Conservation (phyloP, 805 yeast genomes). For the Lachancea meyersii region DNA sequence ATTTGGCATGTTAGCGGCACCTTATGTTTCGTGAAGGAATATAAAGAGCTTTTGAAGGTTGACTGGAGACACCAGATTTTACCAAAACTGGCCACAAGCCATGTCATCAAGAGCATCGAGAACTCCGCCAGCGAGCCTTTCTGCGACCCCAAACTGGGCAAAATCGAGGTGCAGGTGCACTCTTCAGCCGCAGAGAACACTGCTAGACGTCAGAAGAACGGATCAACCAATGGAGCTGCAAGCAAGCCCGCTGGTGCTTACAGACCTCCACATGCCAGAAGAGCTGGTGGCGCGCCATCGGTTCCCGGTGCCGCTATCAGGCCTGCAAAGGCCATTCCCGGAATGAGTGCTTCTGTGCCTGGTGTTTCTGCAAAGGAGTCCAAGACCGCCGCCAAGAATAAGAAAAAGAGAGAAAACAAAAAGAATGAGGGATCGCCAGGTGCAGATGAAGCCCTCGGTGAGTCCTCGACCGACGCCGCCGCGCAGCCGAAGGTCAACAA, state of each 20-base stretch:
- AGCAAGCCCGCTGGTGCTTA: constrained; percentile 81
- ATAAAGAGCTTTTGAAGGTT: constrained; percentile 70
- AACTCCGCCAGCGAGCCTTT: constrained; percentile 32
- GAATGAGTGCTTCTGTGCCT: constrained; percentile 39
- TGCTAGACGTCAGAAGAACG: constrained; percentile 34
- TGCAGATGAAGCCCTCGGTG: constrained; percentile 12
- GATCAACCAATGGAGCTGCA: constrained; percentile 22
- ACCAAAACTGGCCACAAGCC: constrained; percentile 25
- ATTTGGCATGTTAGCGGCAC: constrained; percentile 90
- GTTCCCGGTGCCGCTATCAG: constrained; percentile 30
- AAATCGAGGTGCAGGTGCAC: constrained; percentile 60
- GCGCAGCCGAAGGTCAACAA: constrained; percentile 12
- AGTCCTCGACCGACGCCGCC: constrained; percentile 1
- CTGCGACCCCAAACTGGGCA: constrained; percentile 43
- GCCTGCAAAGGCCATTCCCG: constrained; percentile 31
- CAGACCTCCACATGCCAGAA: constrained; percentile 93
- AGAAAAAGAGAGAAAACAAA: constrained; percentile 64
- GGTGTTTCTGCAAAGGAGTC: constrained; percentile 44
- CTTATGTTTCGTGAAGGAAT: constrained; percentile 70
- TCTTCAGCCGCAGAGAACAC: constrained; percentile 56
- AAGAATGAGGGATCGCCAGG: constrained; percentile 30
- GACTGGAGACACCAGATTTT: constrained; percentile 66
- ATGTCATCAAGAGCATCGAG: constrained; percentile 31
- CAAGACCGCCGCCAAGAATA: constrained; percentile 64
- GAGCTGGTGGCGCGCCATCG: constrained; percentile 26